Conservation (phyloP, 345 rosid genomes). For the Acer campestre region DNA sequence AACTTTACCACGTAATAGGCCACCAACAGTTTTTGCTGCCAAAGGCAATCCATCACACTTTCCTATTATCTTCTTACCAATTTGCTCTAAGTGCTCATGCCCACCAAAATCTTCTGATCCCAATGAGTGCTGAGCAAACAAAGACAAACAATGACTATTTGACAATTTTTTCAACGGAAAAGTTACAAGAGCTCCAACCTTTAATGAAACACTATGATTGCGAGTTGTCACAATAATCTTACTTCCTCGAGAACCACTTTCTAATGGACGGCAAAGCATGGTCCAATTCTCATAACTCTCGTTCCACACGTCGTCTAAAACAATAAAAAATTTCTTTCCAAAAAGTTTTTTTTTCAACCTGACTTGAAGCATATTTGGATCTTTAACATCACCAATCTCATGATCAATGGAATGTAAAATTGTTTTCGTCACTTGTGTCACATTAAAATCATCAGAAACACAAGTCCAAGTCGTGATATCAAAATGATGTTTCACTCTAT, state of each 20-base stretch:
- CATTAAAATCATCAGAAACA: conserved; percentile 19
- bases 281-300: neutral
- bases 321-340: conserved; percentile 18
- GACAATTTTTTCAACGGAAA: neutral
- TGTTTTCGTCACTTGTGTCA: neutral
- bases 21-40: neutral
- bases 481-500: neutral
- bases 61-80: neutral
- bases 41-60: neutral
- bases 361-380: conserved; percentile 16
- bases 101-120: neutral
- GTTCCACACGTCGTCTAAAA: conserved; percentile 33
- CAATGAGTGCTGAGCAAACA: neutral
- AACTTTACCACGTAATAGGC: neutral
- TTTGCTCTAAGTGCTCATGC: neutral
- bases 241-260: neutral
- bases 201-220: neutral
- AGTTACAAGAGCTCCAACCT: fast-evolving
- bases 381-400: neutral
- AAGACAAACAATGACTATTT: neutral
- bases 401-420: neutral
- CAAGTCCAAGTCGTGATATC: conserved; percentile 14
- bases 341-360: neutral
- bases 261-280: neutral
- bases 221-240: conserved; percentile 16